These are phyloP conservation scores for Coemansia sp. DNA, from an alignment of 192 early-diverging fungal genomes.

Conservation along the genomic window DNA sequence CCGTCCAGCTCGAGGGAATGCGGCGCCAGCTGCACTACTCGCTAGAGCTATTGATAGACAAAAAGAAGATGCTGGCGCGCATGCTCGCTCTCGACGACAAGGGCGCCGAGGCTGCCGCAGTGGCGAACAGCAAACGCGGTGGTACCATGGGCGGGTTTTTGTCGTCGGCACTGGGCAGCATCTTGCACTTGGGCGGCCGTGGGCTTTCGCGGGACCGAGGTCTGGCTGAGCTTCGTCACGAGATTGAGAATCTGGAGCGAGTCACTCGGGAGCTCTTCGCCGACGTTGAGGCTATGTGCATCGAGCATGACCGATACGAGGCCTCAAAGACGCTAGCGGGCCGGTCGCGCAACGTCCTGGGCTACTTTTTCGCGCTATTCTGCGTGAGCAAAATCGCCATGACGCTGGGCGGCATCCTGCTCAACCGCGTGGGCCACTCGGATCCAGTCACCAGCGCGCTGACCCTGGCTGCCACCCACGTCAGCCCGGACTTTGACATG, in stretches of 20 bases:
- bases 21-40: slow-evolving; percentile 73
- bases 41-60: slow-evolving; percentile 65
- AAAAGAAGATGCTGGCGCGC: slow-evolving; percentile 64
- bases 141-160: slow-evolving; percentile 20
- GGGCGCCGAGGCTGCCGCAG: slow-evolving; percentile 9
- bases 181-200: slow-evolving; percentile 28
- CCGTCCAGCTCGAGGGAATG: slow-evolving; percentile 57
- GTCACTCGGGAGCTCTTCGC: slow-evolving; percentile 71
- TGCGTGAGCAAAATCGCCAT: slow-evolving; percentile 89
- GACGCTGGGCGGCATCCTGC: slow-evolving; percentile 79
- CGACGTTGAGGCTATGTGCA: slow-evolving; percentile 81
- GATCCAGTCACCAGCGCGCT: slow-evolving; percentile 86
- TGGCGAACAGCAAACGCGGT: not conserved
- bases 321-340: slow-evolving; percentile 75
- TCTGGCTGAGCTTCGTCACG: slow-evolving; percentile 38
- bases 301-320: slow-evolving; percentile 68
- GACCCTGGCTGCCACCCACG: slow-evolving; percentile 69
- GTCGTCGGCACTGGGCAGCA: slow-evolving; percentile 26
- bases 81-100: slow-evolving; percentile 36
- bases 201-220: slow-evolving; percentile 13
- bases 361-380: slow-evolving; percentile 85
- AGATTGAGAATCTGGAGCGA: slow-evolving; percentile 60
- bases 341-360: slow-evolving; percentile 79
- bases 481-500: slow-evolving; percentile 72
- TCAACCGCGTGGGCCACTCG: slow-evolving; percentile 70